Conservation (phyloP, 805 yeast genomes). For the Kodamaea hsintzibuensis region DNA sequence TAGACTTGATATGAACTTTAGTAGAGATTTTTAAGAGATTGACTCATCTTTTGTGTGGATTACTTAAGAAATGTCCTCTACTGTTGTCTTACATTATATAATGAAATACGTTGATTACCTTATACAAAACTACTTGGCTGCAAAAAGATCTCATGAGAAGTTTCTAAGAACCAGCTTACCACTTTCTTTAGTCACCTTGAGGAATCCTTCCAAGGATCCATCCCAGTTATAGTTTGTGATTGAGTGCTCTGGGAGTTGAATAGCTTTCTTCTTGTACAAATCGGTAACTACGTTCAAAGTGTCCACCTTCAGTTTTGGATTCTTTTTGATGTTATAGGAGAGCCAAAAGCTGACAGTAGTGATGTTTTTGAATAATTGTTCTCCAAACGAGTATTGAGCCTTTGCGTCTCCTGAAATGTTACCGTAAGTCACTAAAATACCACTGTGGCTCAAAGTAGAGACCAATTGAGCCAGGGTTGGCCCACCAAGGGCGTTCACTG, state of each 20-base stretch:
- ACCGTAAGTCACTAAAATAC: slow-evolving; percentile 34
- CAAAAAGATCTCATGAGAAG: too few relatives aligned
- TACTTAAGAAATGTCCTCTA: too few relatives aligned
- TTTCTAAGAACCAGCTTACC: slow-evolving; percentile 5
- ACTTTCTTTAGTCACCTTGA: neutral
- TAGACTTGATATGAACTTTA: slow-evolving; percentile 34
- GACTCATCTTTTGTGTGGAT: too few relatives aligned
- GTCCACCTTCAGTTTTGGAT: slow-evolving; percentile 61
- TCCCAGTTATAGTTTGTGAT: neutral
- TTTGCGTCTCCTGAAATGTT: slow-evolving; percentile 18
- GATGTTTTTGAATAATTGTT: slow-evolving; percentile 33
- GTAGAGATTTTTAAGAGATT: too few relatives aligned
- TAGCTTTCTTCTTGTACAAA: slow-evolving; percentile 56
- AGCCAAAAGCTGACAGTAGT: slow-evolving; percentile 35
- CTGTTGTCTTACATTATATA: too few relatives aligned
- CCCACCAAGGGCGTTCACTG: slow-evolving; percentile 34
- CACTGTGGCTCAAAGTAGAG: slow-evolving; percentile 24
- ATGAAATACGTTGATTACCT: too few relatives aligned
- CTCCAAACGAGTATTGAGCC: slow-evolving; percentile 20
- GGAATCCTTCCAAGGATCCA: slow-evolving; percentile 2
- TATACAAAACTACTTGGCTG: neutral
- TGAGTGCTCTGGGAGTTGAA: slow-evolving; percentile 23
- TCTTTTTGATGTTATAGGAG: slow-evolving; percentile 22
- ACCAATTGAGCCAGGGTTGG: slow-evolving; percentile 20
- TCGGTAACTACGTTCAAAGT: slow-evolving; percentile 46